phyloP scores from a whole-genome alignment of 371 early-diverging fungal genomes.

The Actinomortierella ambigua region DNA sequence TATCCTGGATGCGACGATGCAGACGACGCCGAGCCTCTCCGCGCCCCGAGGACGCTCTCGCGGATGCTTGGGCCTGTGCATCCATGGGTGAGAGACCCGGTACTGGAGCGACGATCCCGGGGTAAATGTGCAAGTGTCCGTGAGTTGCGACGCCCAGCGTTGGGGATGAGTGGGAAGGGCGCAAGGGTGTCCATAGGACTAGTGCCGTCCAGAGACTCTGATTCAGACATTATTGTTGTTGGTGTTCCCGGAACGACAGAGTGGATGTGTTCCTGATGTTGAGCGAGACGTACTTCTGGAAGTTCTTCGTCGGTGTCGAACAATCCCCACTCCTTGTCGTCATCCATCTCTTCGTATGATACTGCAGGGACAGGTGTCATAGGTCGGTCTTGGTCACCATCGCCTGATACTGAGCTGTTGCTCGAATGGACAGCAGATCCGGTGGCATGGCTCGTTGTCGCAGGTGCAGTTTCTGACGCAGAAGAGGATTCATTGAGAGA shows the following conservation, averaged over 20 bases:
- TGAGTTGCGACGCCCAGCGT: constrained; percentile 1
- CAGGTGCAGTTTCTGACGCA: background rate
- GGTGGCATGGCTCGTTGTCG: no score
- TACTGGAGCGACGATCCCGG: constrained; percentile 38
- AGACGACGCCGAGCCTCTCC: constrained; percentile 38
- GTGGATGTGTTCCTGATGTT: background rate
- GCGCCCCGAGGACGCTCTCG: constrained; percentile 31
- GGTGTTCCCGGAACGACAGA: background rate
- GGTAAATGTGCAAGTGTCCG: background rate
- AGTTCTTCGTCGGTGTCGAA: constrained; percentile 24
- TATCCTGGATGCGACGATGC: constrained; percentile 25
- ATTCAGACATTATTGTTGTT: constrained; percentile 9
- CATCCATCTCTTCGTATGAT: constrained; percentile 39
- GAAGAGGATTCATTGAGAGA: constrained; percentile 5
- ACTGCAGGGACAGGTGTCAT: background rate
- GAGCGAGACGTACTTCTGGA: background rate
- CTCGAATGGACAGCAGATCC: background rate
- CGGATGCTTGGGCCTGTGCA: background rate
- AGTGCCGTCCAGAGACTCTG: constrained; percentile 10
- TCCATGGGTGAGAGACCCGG: constrained; percentile 29
- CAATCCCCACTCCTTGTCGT: constrained; percentile 40
- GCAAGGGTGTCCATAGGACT: constrained; percentile 7
- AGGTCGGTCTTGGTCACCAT: background rate
- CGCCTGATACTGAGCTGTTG: constrained; percentile 1
- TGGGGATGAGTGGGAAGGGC: background rate